A percentile compares a stretch with the other conserved stretches of the same genome.
Evolutionary conservation across 306 rosid species (phyloP).

Genomic region (Glycyrrhiza uralensis): DNA sequence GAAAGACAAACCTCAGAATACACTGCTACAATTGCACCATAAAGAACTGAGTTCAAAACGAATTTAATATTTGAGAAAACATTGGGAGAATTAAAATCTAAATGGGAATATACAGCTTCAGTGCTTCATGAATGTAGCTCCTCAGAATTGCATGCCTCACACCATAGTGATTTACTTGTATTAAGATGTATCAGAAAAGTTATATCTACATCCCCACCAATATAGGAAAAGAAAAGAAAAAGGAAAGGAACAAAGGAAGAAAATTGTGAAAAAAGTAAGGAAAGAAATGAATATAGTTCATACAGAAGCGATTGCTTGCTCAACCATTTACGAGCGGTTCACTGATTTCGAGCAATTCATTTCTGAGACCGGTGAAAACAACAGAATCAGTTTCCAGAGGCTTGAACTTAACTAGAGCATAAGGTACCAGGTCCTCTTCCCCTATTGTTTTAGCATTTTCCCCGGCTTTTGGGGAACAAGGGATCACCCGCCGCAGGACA

Average conservation of each 20-base stretch:
- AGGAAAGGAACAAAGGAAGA: neutral
- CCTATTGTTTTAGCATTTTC: slow-evolving; percentile 54
- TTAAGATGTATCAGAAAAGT: neutral
- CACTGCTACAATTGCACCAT: no score
- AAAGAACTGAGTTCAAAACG: no score
- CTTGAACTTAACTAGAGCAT: slow-evolving; percentile 83
- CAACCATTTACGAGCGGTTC: slow-evolving; percentile 68
- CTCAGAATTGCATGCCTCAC: neutral
- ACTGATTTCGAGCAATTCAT: slow-evolving; percentile 79
- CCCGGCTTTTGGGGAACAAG: slow-evolving; percentile 53
- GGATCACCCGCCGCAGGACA: slow-evolving; percentile 65
- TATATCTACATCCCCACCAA: slow-evolving; percentile 20
- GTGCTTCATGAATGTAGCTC: neutral
- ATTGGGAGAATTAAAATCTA: no score
- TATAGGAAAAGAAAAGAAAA: neutral
- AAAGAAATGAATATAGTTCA: slow-evolving; percentile 10
- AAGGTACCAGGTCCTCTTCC: slow-evolving; percentile 88
- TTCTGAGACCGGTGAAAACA: slow-evolving; percentile 74
- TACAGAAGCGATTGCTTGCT: slow-evolving; percentile 40
- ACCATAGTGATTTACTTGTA: neutral
- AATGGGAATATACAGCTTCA: no score
- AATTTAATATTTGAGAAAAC: no score
- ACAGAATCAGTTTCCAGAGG: slow-evolving; percentile 87
- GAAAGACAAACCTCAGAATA: no score
- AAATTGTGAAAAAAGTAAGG: neutral